A percentile compares a stretch with the other conserved stretches of the same genome.
phyloP scores from a whole-genome alignment of 1,139 yeast genomes.

The Yamadazyma atlantica region DNA sequence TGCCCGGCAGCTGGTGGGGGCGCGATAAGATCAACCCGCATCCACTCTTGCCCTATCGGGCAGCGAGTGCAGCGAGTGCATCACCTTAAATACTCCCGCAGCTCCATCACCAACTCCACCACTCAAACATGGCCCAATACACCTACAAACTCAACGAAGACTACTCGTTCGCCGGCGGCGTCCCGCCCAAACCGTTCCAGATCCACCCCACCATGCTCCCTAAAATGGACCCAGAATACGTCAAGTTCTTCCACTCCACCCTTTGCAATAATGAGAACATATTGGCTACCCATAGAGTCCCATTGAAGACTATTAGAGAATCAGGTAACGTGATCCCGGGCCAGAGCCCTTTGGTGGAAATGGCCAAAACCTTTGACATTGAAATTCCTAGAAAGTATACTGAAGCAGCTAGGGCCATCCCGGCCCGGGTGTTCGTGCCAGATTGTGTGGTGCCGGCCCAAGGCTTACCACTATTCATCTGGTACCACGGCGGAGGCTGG shows the following conservation, averaged over 20 bases:
- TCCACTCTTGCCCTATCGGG: background rate
- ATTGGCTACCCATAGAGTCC: constrained; percentile 41
- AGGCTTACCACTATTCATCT: constrained; percentile 47
- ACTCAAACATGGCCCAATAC: constrained; percentile 13
- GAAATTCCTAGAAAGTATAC: constrained; percentile 36
- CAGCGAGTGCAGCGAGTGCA: too few relatives aligned
- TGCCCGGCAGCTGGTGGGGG: too few relatives aligned
- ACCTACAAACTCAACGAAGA: constrained; percentile 17
- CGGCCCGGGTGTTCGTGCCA: constrained; percentile 44
- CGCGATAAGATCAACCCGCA: too few relatives aligned
- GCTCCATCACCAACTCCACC: background rate
- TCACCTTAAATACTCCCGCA: too few relatives aligned
- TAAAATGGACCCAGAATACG: constrained; percentile 30
- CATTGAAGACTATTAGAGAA: constrained; percentile 33
- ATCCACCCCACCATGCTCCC: constrained; percentile 22
- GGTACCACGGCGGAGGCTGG: constrained; percentile 56
- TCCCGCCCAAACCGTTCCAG: constrained; percentile 24
- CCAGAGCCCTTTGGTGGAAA: constrained; percentile 29
- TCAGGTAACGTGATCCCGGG: constrained; percentile 53
- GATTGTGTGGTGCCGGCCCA: constrained; percentile 31
- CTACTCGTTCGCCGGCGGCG: constrained; percentile 20
- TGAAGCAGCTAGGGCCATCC: constrained; percentile 22
- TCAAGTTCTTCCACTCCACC: constrained; percentile 31
- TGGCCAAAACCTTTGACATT: constrained; percentile 31
- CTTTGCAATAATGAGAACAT: constrained; percentile 31